Evolutionary conservation across 345 rosid genomes (phyloP), one percentile per base, ranked within the genome.

Genomic region (Bruguiera gymnorhiza): DNA sequence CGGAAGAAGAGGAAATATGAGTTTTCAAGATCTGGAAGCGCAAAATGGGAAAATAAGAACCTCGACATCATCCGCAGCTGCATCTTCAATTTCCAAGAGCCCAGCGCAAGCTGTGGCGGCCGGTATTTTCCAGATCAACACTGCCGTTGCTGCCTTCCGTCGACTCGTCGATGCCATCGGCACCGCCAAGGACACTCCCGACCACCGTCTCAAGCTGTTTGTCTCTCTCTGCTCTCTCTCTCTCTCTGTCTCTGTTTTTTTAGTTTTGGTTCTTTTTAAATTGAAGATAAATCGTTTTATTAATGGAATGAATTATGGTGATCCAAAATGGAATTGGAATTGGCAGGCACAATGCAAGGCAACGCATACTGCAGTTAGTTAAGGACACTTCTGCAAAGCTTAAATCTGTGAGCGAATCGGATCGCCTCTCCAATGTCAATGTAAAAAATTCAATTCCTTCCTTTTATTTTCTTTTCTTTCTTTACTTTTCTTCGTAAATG

Each of bases 41-140:
- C 78, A 76, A 76, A 73, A 71, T 66, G 83, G 76, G 3, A 77
- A 31, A 31, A 61, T 74, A 39, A 43, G 50, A 43, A 43, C 19
- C 19, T 43, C 50, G 1, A 43, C 5, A 3, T 76, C 84, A 21
- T 57, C 81, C 18, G 57, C 84, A 0, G 74, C 84, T 21, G 70
- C 80, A 0, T 53, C 78, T 7, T 63, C 80, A 60, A 65, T 77
- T 54, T 72, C 85, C 8, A 81, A 77, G 72, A 78, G 62, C 70
- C 83, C 86, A 18, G 78, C 86, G 5, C 88, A 85, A 69, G 79
- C 80, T 4, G 84, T 88, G 27, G 87, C 89, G 31, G 87, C 88
- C 26, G 85, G 85, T 26, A 88, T 88, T 68, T 88, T 88, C 85
- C 89, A 88, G 81, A 86, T 84, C 82, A 86, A 86, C 82, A 88